These are phyloP conservation scores for Tolypocladium sp. DNA, from an alignment of 2,329 filamentous ascomycete genomes.

Conservation along the genomic window DNA sequence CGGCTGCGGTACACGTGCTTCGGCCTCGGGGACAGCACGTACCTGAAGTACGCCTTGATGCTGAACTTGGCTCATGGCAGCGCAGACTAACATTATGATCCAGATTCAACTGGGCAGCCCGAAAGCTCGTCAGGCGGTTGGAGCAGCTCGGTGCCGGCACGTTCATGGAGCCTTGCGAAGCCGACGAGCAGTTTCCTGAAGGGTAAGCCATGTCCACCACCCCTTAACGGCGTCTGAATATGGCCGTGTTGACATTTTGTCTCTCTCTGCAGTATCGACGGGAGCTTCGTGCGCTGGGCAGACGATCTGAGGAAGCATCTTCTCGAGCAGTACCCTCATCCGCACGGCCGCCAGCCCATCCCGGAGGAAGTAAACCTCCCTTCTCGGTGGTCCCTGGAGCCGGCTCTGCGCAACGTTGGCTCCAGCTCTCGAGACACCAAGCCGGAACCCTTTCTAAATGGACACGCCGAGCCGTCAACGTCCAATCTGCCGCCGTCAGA, in stretches of 20 bases:
- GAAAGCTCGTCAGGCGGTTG: constrained; percentile 79
- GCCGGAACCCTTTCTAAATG: constrained; percentile 1
- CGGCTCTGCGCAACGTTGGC: constrained; percentile 10
- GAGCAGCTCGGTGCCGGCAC: constrained; percentile 73
- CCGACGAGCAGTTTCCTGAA: constrained; percentile 88
- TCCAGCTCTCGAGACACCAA: background rate
- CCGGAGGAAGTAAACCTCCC: constrained; percentile 65
- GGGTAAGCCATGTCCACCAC: constrained; percentile 46
- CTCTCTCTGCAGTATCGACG: constrained; percentile 57
- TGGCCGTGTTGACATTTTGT: background rate
- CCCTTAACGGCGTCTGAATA: constrained; percentile 4
- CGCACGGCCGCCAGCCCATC: constrained; percentile 58
- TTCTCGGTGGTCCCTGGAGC: constrained; percentile 49
- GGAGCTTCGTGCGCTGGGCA: constrained; percentile 72
- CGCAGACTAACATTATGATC: background rate
- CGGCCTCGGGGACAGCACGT: constrained; percentile 90
- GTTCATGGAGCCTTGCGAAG: constrained; percentile 72
- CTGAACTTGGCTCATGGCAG: background rate
- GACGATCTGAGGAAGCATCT: constrained; percentile 58
- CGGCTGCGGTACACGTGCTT: constrained; percentile 73
- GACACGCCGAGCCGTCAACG: constrained; percentile 4
- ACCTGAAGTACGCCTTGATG: constrained; percentile 60
- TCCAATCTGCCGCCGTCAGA: constrained; percentile 17
- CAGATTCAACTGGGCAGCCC: constrained; percentile 86
- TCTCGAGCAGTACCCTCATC: constrained; percentile 58